Evolutionary conservation across 2,329 filamentous ascomycete species (phyloP).

Genomic region (Hypoxylon sp.): DNA sequence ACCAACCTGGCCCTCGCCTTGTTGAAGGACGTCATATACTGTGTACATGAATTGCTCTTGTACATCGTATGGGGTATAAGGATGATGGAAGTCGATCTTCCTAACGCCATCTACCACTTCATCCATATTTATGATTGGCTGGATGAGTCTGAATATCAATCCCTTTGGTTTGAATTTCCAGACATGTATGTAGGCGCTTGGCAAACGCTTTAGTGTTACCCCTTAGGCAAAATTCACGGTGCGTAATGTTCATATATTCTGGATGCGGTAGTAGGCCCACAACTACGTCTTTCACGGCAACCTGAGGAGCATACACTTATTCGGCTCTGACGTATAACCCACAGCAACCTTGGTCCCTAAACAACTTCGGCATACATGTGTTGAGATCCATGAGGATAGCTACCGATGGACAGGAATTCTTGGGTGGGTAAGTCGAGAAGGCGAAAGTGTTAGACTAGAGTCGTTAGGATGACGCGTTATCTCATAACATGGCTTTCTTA

Average conservation of each 20-base stretch:
- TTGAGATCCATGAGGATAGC: slow-evolving; percentile 21
- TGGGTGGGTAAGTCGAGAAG: background rate
- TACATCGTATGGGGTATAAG: slow-evolving; percentile 88
- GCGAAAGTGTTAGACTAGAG: background rate
- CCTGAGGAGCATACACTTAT: slow-evolving; percentile 9
- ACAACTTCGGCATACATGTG: slow-evolving; percentile 5
- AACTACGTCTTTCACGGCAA: slow-evolving; percentile 11
- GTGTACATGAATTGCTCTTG: slow-evolving; percentile 90
- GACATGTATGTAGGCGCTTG: background rate
- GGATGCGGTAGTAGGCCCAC: background rate
- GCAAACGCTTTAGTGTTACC: background rate
- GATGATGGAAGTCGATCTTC: slow-evolving; percentile 82
- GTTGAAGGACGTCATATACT: slow-evolving; percentile 82
- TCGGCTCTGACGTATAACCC: background rate
- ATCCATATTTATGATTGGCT: slow-evolving; percentile 42
- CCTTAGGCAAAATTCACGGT: background rate
- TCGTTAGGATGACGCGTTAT: background rate
- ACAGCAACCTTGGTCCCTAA: slow-evolving; percentile 9
- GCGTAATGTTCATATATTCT: background rate
- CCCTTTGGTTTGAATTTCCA: background rate
- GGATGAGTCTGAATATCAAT: background rate
- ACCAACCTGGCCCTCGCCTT: slow-evolving; percentile 79
- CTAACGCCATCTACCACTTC: slow-evolving; percentile 47
- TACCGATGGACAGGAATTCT: background rate
- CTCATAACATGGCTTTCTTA: background rate